phyloP scores from a whole-genome alignment of 805 yeast genomes.

The Ogataea methanolica region DNA sequence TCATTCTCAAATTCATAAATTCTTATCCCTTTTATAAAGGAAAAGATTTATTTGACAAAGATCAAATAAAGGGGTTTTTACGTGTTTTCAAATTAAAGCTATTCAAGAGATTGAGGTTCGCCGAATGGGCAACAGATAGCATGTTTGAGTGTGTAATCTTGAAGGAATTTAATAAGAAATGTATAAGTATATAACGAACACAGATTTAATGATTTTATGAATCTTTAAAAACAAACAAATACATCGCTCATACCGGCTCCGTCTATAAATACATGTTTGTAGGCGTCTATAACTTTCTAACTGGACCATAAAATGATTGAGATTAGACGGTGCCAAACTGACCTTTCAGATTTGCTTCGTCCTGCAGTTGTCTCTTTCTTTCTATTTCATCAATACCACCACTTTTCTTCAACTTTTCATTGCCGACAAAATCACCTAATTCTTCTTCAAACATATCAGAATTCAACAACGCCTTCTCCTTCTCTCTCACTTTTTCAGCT shows the following conservation, averaged over 20 bases:
- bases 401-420: constrained; percentile 65
- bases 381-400: constrained; percentile 92
- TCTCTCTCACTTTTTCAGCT: constrained; percentile 77
- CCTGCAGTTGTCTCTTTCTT: constrained; percentile 58
- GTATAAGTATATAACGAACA: not conserved
- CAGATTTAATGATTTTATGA: not conserved
- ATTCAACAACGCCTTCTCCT: constrained; percentile 54
- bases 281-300: too few species aligned
- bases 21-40: constrained; percentile 12
- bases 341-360: constrained; percentile 63
- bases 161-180: not conserved
- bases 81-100: not conserved
- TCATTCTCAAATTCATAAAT: constrained; percentile 13
- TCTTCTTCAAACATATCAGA: constrained; percentile 77
- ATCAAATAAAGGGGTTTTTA: constrained; percentile 4
- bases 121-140: not conserved
- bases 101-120: not conserved
- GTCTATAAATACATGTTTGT: too few species aligned
- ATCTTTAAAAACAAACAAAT: not conserved
- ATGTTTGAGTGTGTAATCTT: not conserved
- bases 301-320: not conserved
- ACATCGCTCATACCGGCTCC: too few species aligned
- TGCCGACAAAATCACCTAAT: constrained; percentile 78
- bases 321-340: constrained; percentile 29
- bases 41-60: constrained; percentile 4